Percentiles rank a stretch among this genome's conserved stretches.
phyloP scores from a whole-genome alignment of 2,329 filamentous ascomycete genomes.

The Trichoderma sp. region DNA sequence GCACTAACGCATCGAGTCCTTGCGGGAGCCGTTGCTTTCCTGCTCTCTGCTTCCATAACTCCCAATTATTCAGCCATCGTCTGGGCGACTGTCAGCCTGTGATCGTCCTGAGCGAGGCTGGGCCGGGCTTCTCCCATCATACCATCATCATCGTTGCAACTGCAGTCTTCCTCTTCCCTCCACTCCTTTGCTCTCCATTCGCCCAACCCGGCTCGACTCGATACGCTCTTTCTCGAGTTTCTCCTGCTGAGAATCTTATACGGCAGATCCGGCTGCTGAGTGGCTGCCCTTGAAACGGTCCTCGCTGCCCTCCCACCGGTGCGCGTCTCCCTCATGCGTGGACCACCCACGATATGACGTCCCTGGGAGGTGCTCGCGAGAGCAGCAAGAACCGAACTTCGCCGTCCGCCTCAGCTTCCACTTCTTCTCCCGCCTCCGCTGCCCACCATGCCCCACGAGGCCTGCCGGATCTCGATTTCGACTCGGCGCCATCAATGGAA shows the following conservation, averaged over 20 bases:
- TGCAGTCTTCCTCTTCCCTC: background rate
- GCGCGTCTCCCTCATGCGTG: constrained; percentile 20
- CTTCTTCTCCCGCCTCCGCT: constrained; percentile 30
- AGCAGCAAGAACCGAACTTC: constrained; percentile 39
- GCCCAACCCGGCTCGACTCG: background rate
- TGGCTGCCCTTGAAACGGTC: background rate
- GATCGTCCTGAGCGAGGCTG: constrained; percentile 3
- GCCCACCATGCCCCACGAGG: constrained; percentile 32
- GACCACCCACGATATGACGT: constrained; percentile 39
- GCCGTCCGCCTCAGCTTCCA: constrained; percentile 5
- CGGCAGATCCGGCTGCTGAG: background rate
- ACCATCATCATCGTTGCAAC: background rate
- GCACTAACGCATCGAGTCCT: constrained; percentile 23
- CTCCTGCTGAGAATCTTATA: background rate
- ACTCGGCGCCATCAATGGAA: constrained; percentile 30
- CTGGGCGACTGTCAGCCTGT: constrained; percentile 14
- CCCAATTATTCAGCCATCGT: constrained; percentile 8
- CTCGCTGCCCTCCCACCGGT: background rate
- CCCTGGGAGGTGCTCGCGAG: constrained; percentile 38
- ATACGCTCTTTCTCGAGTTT: background rate
- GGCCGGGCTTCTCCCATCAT: background rate
- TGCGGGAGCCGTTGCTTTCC: constrained; percentile 19
- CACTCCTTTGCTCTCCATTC: background rate
- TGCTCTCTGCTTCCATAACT: constrained; percentile 16
- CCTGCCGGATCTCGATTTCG: constrained; percentile 30